Base-by-base conservation (phyloP, 1,139 yeast genomes). In the Saccharomyces uvarum region DNA sequence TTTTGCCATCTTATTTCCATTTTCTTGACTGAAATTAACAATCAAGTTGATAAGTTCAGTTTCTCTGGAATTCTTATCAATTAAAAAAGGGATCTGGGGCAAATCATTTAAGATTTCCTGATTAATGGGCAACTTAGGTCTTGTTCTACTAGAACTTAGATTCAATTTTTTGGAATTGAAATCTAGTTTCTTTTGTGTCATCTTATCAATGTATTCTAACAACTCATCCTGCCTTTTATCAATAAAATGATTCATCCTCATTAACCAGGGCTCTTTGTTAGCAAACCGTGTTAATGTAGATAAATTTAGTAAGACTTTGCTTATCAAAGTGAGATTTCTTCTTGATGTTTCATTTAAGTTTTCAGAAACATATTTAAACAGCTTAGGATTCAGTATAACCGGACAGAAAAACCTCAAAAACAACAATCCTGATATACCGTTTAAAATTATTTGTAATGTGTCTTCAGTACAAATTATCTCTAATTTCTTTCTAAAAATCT, bases 401-500 rank as follows among this genome's bases (percentile, higher is more conserved):
- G 98, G 98, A 65, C 97, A 91, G 62, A 89, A 83, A 67, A 88
- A 90, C 58, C 98, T 75, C 58, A 93, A 73, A 68, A 93, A 93
- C 24, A 93, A 73, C 64, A 93, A 87, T 1, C 96, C 91, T 28
- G 95, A 81, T 38, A 91, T 74, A 55, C 95, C 86, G 64, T 90
- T 84, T 55, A 85, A 70, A 1, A 87, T 61, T 11, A 65, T 58
- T 0, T 82, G 76, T 5, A 75, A 75, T 24, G 72, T 72, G 62
- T 82, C 85, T 0, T 86, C 84, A 58, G 81, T 83, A 63, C 84
- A 81, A 2, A 82, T 69, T 11, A 73, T 61, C 56, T 85, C 91
- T 21, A 86, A 81, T 59, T 81, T 82, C 19, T 74, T 76, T 56
- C 93, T 70, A 57, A 86, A 75, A 51, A 77, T 74, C 58, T 79